These are phyloP conservation scores for Typha latifolia DNA, from an alignment of 176 grass and related monocot species.

Conservation along the genomic window DNA sequence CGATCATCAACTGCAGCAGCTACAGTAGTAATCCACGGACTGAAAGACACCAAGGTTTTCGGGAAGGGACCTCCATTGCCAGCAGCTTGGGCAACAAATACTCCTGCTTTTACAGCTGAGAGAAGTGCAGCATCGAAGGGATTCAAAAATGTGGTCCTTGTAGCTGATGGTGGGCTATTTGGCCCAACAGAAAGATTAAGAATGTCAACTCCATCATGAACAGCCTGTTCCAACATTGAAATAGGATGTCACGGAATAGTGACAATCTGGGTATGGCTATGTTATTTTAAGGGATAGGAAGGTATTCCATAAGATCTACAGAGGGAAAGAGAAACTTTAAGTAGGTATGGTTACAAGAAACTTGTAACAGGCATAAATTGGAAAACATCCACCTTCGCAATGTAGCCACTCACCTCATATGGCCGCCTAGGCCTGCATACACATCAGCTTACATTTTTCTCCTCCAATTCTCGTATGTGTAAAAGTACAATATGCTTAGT, in stretches of 20 bases:
- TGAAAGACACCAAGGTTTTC: conserved; percentile 95
- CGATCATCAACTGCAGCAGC: conserved; percentile 95
- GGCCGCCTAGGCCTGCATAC: too few relatives aligned
- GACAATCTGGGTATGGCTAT: neutral
- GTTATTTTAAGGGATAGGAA: neutral
- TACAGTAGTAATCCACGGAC: conserved; percentile 96
- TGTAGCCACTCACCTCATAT: too few relatives aligned
- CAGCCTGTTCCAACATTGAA: conserved; percentile 43
- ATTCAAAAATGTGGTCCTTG: conserved; percentile 84
- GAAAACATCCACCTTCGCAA: too few relatives aligned
- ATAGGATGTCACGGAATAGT: neutral
- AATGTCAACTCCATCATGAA: conserved; percentile 93
- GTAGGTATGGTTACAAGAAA: too few relatives aligned
- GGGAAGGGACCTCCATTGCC: conserved; percentile 97
- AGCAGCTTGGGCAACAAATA: conserved; percentile 96
- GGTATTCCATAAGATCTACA: too few relatives aligned
- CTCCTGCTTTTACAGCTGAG: conserved; percentile 93
- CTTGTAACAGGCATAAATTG: too few relatives aligned
- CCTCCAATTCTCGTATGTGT: too few relatives aligned
- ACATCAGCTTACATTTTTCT: too few relatives aligned
- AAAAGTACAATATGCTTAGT: too few relatives aligned
- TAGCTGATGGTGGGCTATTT: conserved; percentile 91
- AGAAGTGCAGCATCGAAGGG: conserved; percentile 95
- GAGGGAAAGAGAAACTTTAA: too few relatives aligned
- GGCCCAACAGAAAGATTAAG: conserved; percentile 97